These are phyloP conservation scores for Stephanodiscus minutulus DNA, from an alignment of 108 stramenopile genomes.

Conservation along the genomic window DNA sequence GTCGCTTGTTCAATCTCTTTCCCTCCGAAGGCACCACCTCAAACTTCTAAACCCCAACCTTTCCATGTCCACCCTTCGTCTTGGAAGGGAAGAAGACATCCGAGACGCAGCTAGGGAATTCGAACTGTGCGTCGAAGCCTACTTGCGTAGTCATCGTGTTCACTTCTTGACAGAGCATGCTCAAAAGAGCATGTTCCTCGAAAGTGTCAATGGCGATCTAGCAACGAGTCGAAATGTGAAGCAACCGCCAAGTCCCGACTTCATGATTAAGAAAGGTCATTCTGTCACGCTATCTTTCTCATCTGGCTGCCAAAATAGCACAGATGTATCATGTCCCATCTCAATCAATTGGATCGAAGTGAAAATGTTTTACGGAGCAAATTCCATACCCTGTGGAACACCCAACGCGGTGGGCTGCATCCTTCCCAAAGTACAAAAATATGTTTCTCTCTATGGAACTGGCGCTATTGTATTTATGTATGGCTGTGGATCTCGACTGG, in stretches of 20 bases:
- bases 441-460: slow-evolving; percentile 57
- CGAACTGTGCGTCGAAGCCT: slow-evolving; percentile 55
- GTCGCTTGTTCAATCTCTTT: slow-evolving; percentile 52
- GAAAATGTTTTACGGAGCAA: slow-evolving; percentile 87
- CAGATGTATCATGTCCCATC: slow-evolving; percentile 12
- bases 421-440: slow-evolving; percentile 47
- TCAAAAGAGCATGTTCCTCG: slow-evolving; percentile 26
- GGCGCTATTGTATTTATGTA: slow-evolving; percentile 75
- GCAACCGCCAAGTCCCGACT: slow-evolving; percentile 66
- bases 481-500: slow-evolving; percentile 66
- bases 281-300: slow-evolving; percentile 11
- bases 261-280: slow-evolving; percentile 51
- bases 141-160: slow-evolving; percentile 41
- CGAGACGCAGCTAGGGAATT: slow-evolving; percentile 54
- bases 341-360: slow-evolving; percentile 77
- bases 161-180: slow-evolving; percentile 64
- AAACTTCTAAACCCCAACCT: slow-evolving; percentile 56
- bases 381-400: slow-evolving; percentile 57
- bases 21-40: slow-evolving; percentile 70
- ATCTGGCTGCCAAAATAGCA: neutral
- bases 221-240: neutral
- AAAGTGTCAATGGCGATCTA: neutral
- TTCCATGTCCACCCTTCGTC: slow-evolving; percentile 42
- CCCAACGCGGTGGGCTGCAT: slow-evolving; percentile 68
- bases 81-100: slow-evolving; percentile 54